A percentile compares a stretch with the other conserved stretches of the same genome.
phyloP scores from a whole-genome alignment of 306 rosid species.

The Prunus armeniaca region DNA sequence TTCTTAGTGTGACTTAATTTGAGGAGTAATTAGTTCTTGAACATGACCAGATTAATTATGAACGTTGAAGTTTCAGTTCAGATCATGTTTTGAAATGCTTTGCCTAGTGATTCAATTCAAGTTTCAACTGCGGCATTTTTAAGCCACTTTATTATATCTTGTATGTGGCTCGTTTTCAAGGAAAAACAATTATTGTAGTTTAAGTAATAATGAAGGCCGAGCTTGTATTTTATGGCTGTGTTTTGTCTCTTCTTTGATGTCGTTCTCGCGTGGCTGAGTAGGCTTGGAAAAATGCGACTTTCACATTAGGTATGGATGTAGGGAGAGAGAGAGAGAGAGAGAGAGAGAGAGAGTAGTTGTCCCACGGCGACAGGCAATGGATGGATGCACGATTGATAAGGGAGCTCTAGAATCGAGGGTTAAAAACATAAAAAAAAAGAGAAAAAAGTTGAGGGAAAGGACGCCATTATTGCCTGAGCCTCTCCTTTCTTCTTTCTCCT shows the following conservation, averaged over 20 bases:
- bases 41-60: no score
- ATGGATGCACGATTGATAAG: constrained; percentile 21
- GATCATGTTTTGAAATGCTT: no score
- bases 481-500: constrained; percentile 1
- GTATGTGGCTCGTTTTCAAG: background rate
- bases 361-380: constrained; percentile 2
- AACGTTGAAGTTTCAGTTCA: no score
- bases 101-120: no score
- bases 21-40: no score
- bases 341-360: constrained; percentile 3
- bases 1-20: no score
- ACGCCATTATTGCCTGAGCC: constrained; percentile 41
- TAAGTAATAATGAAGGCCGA: background rate
- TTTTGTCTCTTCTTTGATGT: constrained; percentile 36
- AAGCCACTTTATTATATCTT: background rate
- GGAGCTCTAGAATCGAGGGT: constrained; percentile 36
- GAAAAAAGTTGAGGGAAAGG: constrained; percentile 35
- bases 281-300: constrained; percentile 1
- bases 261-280: background rate
- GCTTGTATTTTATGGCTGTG: constrained; percentile 22
- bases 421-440: background rate
- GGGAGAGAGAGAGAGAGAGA: background rate
- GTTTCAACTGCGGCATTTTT: background rate
- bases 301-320: background rate
- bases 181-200: no score